Percentiles rank a stretch among this genome's conserved stretches.
phyloP scores from a whole-genome alignment of 179 eudicot species.

The Heliamphora pulchella region DNA sequence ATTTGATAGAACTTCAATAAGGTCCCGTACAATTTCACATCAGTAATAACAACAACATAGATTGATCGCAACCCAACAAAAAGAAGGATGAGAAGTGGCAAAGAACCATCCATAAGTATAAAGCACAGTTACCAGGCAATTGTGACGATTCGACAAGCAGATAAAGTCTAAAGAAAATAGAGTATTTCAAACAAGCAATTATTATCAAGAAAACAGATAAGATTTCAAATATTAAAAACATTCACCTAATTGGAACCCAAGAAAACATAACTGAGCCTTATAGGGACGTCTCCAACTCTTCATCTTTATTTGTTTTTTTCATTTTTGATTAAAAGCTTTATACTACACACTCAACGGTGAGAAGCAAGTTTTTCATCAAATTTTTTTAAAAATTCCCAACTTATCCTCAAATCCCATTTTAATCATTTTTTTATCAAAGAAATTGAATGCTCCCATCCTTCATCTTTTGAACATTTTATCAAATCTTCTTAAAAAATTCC shows the following conservation, averaged over 20 bases:
- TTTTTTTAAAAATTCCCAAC: no score
- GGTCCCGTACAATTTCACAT: background rate
- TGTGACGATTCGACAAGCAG: background rate
- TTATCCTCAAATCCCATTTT: no score
- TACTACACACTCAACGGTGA: no score
- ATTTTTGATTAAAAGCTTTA: no score
- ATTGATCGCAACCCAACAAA: background rate
- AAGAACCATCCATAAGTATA: background rate
- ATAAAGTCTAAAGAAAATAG: background rate
- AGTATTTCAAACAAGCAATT: background rate
- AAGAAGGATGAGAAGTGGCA: background rate
- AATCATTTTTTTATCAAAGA: no score
- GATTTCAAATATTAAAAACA: background rate
- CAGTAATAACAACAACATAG: background rate
- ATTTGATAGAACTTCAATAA: background rate
- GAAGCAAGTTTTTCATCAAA: no score
- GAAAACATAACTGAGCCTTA: background rate
- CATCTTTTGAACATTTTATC: no score
- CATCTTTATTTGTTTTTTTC: no score
- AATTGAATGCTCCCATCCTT: no score
- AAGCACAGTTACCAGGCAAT: background rate
- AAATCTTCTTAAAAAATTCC: no score
- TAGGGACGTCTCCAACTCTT: no score
- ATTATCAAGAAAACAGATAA: background rate
- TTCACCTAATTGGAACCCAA: background rate